A percentile compares a stretch with the other conserved stretches of the same genome.
Conservation (phyloP, 2,329 filamentous ascomycete species). For the Fonsecaea nubica region DNA sequence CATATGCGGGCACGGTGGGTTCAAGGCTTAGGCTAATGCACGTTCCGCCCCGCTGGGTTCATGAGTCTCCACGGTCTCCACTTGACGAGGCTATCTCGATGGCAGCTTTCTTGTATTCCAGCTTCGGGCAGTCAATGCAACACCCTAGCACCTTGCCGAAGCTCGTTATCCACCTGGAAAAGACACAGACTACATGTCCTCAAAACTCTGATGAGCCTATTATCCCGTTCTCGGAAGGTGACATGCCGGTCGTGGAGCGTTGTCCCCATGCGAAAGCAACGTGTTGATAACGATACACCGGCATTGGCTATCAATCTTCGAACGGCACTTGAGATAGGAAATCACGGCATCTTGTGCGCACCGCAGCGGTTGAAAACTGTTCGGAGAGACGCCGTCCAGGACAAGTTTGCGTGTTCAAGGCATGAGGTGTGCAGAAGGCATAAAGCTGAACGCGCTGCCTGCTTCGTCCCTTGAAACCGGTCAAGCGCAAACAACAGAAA, state of each 20-base stretch:
- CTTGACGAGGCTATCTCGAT: slow-evolving; percentile 8
- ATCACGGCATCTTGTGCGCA: not conserved
- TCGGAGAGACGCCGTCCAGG: not conserved
- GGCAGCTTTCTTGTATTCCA: slow-evolving; percentile 6
- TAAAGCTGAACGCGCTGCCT: not conserved
- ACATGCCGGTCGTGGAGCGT: not conserved
- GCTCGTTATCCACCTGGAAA: not conserved
- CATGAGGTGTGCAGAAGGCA: slow-evolving; percentile 1
- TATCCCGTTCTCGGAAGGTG: slow-evolving; percentile 19
- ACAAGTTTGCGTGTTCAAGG: not conserved
- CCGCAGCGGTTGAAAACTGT: not conserved
- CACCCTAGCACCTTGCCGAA: not conserved
- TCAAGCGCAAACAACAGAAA: not conserved
- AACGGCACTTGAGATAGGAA: not conserved
- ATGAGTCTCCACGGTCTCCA: not conserved
- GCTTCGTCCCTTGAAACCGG: not conserved
- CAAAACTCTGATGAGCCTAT: not conserved
- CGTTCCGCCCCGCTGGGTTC: not conserved
- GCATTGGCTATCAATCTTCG: slow-evolving; percentile 3
- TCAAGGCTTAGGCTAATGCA: slow-evolving; percentile 6
- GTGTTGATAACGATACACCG: slow-evolving; percentile 7
- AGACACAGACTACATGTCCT: not conserved
- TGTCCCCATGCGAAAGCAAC: not conserved
- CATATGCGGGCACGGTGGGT: not conserved
- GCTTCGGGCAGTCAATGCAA: not conserved